Conservation (phyloP, 768 basidiomycete species). For the Lactarius hengduanensis region DNA sequence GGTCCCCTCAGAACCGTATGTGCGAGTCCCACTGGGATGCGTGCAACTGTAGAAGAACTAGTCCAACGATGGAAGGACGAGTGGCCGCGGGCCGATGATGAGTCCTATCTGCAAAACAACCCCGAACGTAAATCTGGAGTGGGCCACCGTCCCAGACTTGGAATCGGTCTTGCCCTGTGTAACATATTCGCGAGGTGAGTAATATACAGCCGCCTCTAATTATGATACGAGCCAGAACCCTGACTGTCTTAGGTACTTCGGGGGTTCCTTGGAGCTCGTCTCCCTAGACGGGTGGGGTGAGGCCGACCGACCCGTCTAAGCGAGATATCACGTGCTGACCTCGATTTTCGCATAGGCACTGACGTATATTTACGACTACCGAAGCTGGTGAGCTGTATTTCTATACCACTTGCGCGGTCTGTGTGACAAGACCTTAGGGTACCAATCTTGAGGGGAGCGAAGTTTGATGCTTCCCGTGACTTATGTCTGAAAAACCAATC, state of each 20-base stretch:
- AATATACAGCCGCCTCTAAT: slow-evolving; percentile 6
- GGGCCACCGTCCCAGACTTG: slow-evolving; percentile 62
- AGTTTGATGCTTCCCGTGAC: slow-evolving; percentile 42
- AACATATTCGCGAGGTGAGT: slow-evolving; percentile 79
- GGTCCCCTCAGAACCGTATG: slow-evolving; percentile 66
- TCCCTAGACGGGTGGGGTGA: slow-evolving; percentile 83
- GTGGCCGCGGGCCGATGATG: slow-evolving; percentile 25
- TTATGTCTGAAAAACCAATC: neutral
- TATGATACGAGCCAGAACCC: neutral
- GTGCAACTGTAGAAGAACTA: slow-evolving; percentile 81
- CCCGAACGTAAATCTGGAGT: slow-evolving; percentile 47
- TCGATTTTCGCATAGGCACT: slow-evolving; percentile 50
- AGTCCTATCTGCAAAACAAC: slow-evolving; percentile 35
- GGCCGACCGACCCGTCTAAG: slow-evolving; percentile 31
- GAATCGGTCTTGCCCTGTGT: slow-evolving; percentile 86
- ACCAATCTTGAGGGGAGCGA: slow-evolving; percentile 86
- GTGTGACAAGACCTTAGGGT: slow-evolving; percentile 47
- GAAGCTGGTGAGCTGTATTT: slow-evolving; percentile 56
- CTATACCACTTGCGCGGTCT: neutral
- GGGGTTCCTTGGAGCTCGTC: slow-evolving; percentile 74
- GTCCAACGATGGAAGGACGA: slow-evolving; percentile 49
- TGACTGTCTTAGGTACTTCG: slow-evolving; percentile 60
- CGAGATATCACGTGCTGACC: slow-evolving; percentile 11
- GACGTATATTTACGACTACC: slow-evolving; percentile 82
- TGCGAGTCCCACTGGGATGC: slow-evolving; percentile 58